phyloP scores from a whole-genome alignment of 164 flowering plant genomes.

The Kingdonia uniflora region DNA sequence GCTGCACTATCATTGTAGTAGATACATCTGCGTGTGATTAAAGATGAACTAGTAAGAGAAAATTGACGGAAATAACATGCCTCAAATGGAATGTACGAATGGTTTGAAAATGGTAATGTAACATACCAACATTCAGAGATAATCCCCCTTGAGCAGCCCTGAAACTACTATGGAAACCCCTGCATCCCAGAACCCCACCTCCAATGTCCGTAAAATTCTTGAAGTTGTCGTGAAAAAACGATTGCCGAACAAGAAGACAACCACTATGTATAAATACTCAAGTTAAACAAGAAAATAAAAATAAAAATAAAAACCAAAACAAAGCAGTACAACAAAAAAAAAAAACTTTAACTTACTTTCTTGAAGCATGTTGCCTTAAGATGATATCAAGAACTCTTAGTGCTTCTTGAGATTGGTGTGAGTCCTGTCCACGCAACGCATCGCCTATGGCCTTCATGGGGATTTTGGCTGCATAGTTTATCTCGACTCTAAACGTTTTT shows the following conservation, averaged over 20 bases:
- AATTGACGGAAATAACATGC: neutral
- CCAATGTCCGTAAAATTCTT: slow-evolving; percentile 61
- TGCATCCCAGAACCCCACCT: slow-evolving; percentile 80
- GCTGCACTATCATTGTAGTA: slow-evolving; percentile 80
- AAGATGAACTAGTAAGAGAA: slow-evolving; percentile 1
- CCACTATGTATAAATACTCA: slow-evolving; percentile 41
- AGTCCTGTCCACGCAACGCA: slow-evolving; percentile 82
- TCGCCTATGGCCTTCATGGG: slow-evolving; percentile 72
- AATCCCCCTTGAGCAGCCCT: slow-evolving; percentile 76
- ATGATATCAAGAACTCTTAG: slow-evolving; percentile 81
- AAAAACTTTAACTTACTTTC: slow-evolving; percentile 40
- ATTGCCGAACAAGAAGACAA: slow-evolving; percentile 87
- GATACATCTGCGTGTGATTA: slow-evolving; percentile 63
- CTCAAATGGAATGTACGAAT: neutral
- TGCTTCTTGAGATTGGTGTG: slow-evolving; percentile 83
- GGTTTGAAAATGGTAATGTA: neutral
- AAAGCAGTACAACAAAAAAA: neutral
- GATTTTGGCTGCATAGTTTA: slow-evolving; percentile 84
- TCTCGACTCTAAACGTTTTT: slow-evolving; percentile 64
- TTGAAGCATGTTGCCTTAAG: slow-evolving; percentile 87
- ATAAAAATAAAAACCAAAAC: neutral
- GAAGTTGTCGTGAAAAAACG: slow-evolving; percentile 67
- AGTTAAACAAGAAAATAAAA: neutral
- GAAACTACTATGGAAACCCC: slow-evolving; percentile 87
- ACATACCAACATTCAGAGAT: slow-evolving; percentile 68